Conservation (phyloP, 495 filamentous ascomycete species). For the Penicillium chermesinum region DNA sequence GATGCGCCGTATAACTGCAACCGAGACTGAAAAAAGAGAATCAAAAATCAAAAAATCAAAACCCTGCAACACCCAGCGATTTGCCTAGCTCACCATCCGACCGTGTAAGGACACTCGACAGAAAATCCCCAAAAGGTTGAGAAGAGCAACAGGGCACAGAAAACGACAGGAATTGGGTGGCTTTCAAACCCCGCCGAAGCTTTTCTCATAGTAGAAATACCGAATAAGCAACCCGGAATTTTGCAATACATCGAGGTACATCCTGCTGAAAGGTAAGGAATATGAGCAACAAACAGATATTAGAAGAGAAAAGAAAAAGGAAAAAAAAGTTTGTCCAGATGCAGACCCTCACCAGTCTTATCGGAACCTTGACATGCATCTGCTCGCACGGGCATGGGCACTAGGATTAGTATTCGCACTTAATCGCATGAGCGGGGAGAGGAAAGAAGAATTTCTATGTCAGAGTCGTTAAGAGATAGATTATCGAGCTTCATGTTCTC, state of each 20-base stretch:
- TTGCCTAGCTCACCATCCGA: no score
- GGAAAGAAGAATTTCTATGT: conserved; percentile 25
- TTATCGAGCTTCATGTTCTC: conserved; percentile 31
- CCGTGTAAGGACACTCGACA: no score
- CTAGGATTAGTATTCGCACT: neutral
- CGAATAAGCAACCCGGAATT: neutral
- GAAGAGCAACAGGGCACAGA: neutral
- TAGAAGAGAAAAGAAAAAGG: neutral
- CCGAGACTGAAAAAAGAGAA: neutral
- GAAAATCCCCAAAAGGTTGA: neutral
- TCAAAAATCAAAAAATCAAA: neutral
- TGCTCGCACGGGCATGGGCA: neutral
- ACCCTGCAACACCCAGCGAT: no score
- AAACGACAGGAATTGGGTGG: neutral
- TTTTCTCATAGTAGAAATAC: conserved; percentile 1
- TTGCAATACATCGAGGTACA: conserved; percentile 17
- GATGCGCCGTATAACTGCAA: conserved; percentile 4
- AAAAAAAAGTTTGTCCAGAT: neutral
- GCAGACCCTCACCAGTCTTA: neutral
- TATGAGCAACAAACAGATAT: conserved; percentile 6
- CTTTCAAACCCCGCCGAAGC: neutral
- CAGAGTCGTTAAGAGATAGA: conserved; percentile 32
- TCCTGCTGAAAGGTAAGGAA: conserved; percentile 17
- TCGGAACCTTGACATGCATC: neutral
- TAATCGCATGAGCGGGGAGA: conserved; percentile 18